Percentiles rank a stretch among this genome's conserved stretches.
Evolutionary conservation across 305 asterid genomes (phyloP).

Genomic region (Stenogyne calaminthoides): DNA sequence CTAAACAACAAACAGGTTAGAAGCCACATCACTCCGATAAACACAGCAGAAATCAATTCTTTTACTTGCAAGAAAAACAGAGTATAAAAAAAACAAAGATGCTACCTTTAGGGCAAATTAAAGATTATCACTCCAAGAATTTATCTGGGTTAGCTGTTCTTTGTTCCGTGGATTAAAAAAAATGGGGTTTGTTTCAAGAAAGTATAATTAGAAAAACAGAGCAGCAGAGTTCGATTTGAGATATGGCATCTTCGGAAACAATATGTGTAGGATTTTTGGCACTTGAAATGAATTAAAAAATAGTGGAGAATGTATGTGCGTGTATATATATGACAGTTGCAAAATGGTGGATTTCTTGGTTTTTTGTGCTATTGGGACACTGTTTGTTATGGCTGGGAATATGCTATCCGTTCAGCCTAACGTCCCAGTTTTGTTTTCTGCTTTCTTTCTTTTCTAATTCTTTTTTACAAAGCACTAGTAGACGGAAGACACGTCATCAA

Average conservation of each 20-base stretch:
- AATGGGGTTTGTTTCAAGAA: conserved; percentile 9
- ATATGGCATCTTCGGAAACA: conserved; percentile 33
- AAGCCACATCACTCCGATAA: neutral
- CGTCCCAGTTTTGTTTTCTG: neutral
- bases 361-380: conserved; percentile 7
- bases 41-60: neutral
- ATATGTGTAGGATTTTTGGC: conserved; percentile 18
- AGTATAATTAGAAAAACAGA: neutral
- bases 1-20: neutral
- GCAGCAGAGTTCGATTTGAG: neutral
- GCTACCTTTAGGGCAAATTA: conserved; percentile 25
- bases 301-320: neutral
- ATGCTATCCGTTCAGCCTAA: conserved; percentile 28
- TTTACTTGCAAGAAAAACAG: neutral
- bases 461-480: too few species aligned
- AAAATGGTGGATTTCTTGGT: conserved; percentile 27
- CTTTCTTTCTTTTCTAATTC: neutral
- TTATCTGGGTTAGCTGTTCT: conserved; percentile 6
- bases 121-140: conserved; percentile 6
- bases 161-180: neutral
- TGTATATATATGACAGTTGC: neutral
- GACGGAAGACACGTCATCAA: too few species aligned
- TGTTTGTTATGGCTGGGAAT: conserved; percentile 35
- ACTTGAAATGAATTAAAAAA: neutral
- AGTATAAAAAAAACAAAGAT: neutral